Conservation (phyloP, 805 yeast genomes). For the Kuraishia cidri region DNA sequence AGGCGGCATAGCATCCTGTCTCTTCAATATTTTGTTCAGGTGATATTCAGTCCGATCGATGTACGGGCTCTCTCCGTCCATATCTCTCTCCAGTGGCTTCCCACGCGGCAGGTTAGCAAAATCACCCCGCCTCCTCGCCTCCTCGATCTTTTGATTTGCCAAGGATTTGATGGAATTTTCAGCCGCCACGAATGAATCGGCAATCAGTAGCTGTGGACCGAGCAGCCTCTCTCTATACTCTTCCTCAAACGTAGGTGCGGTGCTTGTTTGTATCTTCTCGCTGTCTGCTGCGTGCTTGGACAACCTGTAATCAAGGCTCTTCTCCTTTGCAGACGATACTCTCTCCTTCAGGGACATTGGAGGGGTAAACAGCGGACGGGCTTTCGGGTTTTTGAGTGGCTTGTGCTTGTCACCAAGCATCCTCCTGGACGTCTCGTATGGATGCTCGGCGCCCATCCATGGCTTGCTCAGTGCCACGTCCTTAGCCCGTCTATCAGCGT, state of each 20-base stretch:
- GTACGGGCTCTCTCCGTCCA: slow-evolving; percentile 38
- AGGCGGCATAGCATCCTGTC: slow-evolving; percentile 78
- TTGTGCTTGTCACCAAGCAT: slow-evolving; percentile 47
- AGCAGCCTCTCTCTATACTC: slow-evolving; percentile 55
- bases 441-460: slow-evolving; percentile 51
- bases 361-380: slow-evolving; percentile 6
- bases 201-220: slow-evolving; percentile 43
- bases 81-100: slow-evolving; percentile 34
- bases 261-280: slow-evolving; percentile 8
- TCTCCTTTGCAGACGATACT: slow-evolving; percentile 53
- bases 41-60: slow-evolving; percentile 68
- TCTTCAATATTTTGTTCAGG: slow-evolving; percentile 63
- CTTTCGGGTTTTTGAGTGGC: slow-evolving; percentile 17
- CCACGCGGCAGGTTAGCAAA: slow-evolving; percentile 63
- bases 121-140: slow-evolving; percentile 62
- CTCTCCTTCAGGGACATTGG: slow-evolving; percentile 23
- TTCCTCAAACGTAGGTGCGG: slow-evolving; percentile 39
- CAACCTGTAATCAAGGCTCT: slow-evolving; percentile 53
- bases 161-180: slow-evolving; percentile 50
- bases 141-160: slow-evolving; percentile 72
- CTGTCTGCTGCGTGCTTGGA: slow-evolving; percentile 25
- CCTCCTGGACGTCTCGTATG: slow-evolving; percentile 36
- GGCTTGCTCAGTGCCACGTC: slow-evolving; percentile 43
- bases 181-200: slow-evolving; percentile 29
- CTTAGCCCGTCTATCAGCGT: slow-evolving; percentile 31